A percentile compares a stretch with the other conserved stretches of the same genome.
phyloP scores from a whole-genome alignment of 2,329 filamentous ascomycete genomes.

The Phymatotrichopsis omnivora region DNA sequence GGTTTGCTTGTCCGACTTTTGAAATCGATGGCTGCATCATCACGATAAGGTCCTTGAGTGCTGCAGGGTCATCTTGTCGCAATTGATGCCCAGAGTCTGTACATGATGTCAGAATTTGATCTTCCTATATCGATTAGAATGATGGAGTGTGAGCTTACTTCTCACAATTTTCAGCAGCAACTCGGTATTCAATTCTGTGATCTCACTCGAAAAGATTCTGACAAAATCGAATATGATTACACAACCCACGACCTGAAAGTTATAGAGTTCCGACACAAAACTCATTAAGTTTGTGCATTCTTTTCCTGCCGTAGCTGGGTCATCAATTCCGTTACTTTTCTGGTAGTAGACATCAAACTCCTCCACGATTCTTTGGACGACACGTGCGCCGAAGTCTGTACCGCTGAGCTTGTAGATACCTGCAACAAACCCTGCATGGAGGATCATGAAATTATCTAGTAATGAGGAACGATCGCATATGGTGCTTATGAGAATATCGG shows the following conservation, averaged over 20 bases:
- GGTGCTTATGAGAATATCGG: slow-evolving; percentile 67
- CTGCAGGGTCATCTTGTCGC: slow-evolving; percentile 75
- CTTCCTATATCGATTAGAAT: slow-evolving; percentile 18
- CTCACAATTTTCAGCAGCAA: slow-evolving; percentile 75
- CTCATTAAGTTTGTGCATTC: slow-evolving; percentile 60
- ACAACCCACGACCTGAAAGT: slow-evolving; percentile 76
- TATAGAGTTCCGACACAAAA: slow-evolving; percentile 78
- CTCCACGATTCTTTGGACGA: slow-evolving; percentile 67
- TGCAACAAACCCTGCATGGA: slow-evolving; percentile 81
- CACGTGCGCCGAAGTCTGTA: slow-evolving; percentile 77
- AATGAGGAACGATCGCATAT: slow-evolving; percentile 68
- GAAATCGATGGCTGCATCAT: slow-evolving; percentile 64
- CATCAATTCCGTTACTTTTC: slow-evolving; percentile 19
- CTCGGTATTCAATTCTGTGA: slow-evolving; percentile 82
- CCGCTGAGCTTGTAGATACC: slow-evolving; percentile 81
- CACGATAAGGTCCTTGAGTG: slow-evolving; percentile 79
- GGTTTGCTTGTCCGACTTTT: slow-evolving; percentile 54
- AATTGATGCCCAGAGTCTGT: slow-evolving; percentile 65
- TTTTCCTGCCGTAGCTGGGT: slow-evolving; percentile 23
- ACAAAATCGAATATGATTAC: slow-evolving; percentile 87
- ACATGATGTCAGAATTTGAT: slow-evolving; percentile 18
- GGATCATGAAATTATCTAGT: slow-evolving; percentile 79
- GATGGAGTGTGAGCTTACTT: slow-evolving; percentile 35
- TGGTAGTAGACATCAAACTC: slow-evolving; percentile 59
- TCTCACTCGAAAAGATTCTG: slow-evolving; percentile 59